Evolutionary conservation across 306 rosid genomes (phyloP), one percentile per base, ranked within the genome.

Genomic region (Dalbergia cochinchinensis): DNA sequence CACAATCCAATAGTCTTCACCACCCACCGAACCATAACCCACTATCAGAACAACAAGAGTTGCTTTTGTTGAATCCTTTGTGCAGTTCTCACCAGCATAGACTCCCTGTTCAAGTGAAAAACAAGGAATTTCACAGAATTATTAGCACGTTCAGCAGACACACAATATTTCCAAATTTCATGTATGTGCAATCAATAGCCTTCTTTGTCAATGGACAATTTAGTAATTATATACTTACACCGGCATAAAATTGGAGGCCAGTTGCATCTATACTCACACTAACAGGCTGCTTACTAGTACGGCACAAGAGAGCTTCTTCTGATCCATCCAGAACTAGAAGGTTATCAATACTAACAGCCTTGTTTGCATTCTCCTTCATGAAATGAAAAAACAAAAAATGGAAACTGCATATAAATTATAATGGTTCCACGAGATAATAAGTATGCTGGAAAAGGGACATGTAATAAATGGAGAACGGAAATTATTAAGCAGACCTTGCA

Each of bases 301-400:
- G 85, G 41, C 87, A 83, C 65, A 86, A 44, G 8, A 91, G 78
- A 53, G 55, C 91, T 11, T 68, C 15, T 4, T 91, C 92, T 51
- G 93, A 58, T 61, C 84, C 86, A 41, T 42, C 85, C 22, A 87
- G 80, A 70, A 85, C 89, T 54, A 71, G 12, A 70, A 88, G 83
- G 22, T 88, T 87, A 51, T 81, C 88, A 41, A 92, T 87, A 12
- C 83, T 75, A 15, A 90, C 94, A 19, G 19, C 90, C 71, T 91
- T 86, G 54, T 22, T 76, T 73, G 83, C 90, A 79, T 86, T 87
- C 87, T 55, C 83, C 64, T 59, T 50, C 77, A 65, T 58, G 13
- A 41, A n/a, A n/a, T n/a, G n/a, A n/a, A n/a, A 45, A 44, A 51
- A 53, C 18, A 54, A 39, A 16, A 12, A 15, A 31, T 48, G 20